phyloP scores from a whole-genome alignment of 345 rosid species.

The Linum usitatissimum region DNA sequence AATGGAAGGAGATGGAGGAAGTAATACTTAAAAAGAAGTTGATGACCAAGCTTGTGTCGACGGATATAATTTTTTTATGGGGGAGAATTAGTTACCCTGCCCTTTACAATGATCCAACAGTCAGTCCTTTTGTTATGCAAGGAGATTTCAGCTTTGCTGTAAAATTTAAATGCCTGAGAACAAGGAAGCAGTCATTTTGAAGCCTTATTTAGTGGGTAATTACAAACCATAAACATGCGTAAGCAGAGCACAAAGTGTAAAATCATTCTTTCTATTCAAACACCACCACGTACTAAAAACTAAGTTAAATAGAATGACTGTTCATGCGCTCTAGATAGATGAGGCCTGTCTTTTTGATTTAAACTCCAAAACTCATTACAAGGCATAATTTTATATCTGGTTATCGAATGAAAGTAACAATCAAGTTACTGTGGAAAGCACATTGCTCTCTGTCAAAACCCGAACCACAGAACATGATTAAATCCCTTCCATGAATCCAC shows the following conservation, averaged over 20 bases:
- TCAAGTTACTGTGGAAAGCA: no score
- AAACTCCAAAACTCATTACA: neutral
- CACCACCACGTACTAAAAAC: no score
- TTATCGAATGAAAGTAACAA: no score
- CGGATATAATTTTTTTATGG: neutral
- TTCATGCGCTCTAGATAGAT: no score
- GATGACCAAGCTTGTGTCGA: neutral
- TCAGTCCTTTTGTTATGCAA: constrained; percentile 65
- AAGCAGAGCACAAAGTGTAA: neutral
- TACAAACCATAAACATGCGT: neutral
- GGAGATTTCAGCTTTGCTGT: constrained; percentile 41
- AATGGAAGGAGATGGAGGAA: neutral
- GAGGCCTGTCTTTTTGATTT: no score
- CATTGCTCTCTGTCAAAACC: no score
- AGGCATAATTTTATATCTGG: no score
- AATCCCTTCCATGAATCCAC: no score
- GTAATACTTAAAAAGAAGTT: neutral
- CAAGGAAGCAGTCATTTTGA: neutral
- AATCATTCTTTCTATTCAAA: neutral
- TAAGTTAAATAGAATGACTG: no score
- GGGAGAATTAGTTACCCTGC: constrained; percentile 35
- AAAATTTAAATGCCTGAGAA: constrained; percentile 11
- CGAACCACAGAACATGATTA: no score
- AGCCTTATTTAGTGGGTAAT: neutral
- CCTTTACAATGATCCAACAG: constrained; percentile 85